A percentile compares a stretch with the other conserved stretches of the same genome.
phyloP scores from a whole-genome alignment of 768 basidiomycete genomes.

The Rhizopogon salebrosus region DNA sequence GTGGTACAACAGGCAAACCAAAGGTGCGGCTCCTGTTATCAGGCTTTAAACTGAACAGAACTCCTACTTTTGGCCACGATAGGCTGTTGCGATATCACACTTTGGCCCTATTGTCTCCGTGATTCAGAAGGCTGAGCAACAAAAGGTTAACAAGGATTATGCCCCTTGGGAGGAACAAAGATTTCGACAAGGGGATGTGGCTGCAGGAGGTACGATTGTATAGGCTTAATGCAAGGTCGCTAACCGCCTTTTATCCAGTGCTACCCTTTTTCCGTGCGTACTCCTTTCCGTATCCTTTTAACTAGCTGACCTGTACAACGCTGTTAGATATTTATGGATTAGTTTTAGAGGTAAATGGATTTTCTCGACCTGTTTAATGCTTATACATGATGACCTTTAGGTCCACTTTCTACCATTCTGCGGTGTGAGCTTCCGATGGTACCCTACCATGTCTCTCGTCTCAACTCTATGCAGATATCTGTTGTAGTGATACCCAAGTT shows the following conservation, averaged over 20 bases:
- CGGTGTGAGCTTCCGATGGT: conserved; percentile 34
- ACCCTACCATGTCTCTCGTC: not conserved
- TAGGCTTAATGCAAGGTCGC: not conserved
- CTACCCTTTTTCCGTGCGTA: conserved; percentile 58
- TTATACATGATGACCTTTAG: conserved; percentile 22
- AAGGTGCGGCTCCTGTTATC: conserved; percentile 11
- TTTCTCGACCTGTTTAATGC: not conserved
- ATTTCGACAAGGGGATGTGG: conserved; percentile 51
- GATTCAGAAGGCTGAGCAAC: conserved; percentile 52
- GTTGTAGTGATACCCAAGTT: conserved; percentile 61
- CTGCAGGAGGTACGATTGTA: conserved; percentile 45
- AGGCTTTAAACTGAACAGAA: not conserved
- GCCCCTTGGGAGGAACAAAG: conserved; percentile 34
- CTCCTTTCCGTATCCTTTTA: conserved; percentile 8
- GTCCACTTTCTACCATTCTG: conserved; percentile 50
- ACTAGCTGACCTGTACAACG: conserved; percentile 8
- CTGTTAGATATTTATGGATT: conserved; percentile 55
- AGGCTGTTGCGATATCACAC: conserved; percentile 69
- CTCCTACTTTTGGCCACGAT: no score
- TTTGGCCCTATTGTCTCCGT: conserved; percentile 60
- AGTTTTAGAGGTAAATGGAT: conserved; percentile 42
- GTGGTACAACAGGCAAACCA: conserved; percentile 64
- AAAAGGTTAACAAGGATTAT: conserved; percentile 36
- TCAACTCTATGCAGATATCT: conserved; percentile 35
- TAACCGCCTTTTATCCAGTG: conserved; percentile 27